Conservation (phyloP, 208 protist genomes). For the Trypanosoma caninum region DNA sequence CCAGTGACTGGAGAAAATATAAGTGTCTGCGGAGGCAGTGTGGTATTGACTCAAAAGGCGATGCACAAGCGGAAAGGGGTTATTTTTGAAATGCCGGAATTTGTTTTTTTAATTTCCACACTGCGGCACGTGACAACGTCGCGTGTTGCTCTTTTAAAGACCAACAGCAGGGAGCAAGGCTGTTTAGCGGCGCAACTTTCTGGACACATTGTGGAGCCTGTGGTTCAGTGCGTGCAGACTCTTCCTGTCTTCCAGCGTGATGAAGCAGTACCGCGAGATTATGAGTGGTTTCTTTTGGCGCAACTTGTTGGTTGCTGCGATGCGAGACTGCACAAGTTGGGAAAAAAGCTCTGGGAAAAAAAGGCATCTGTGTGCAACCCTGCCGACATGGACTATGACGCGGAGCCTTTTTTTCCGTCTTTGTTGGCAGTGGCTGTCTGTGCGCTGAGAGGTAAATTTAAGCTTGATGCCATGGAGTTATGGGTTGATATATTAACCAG, state of each 20-base stretch:
- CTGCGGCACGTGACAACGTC: constrained; percentile 5
- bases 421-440: background rate
- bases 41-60: constrained; percentile 8
- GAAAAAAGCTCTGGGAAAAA: constrained; percentile 16
- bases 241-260: constrained; percentile 5
- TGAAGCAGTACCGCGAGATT: background rate
- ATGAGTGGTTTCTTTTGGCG: constrained; percentile 20
- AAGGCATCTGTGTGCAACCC: constrained; percentile 2
- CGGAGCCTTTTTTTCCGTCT: background rate
- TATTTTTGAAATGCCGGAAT: constrained; percentile 18
- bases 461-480: constrained; percentile 13
- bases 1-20: constrained; percentile 1
- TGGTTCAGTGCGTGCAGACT: constrained; percentile 9
- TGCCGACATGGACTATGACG: background rate
- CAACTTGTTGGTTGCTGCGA: constrained; percentile 17
- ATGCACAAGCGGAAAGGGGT: constrained; percentile 17
- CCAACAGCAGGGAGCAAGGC: background rate
- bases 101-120: constrained; percentile 16
- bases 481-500: constrained; percentile 22
- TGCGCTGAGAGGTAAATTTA: background rate
- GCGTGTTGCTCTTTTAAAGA: background rate
- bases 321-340: constrained; percentile 2
- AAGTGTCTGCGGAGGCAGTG: background rate
- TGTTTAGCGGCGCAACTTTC: background rate
- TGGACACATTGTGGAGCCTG: constrained; percentile 11